Percentiles rank a stretch among this genome's conserved stretches.
phyloP scores from a whole-genome alignment of 257 asterid genomes.

The Ophiorrhiza pumila region DNA sequence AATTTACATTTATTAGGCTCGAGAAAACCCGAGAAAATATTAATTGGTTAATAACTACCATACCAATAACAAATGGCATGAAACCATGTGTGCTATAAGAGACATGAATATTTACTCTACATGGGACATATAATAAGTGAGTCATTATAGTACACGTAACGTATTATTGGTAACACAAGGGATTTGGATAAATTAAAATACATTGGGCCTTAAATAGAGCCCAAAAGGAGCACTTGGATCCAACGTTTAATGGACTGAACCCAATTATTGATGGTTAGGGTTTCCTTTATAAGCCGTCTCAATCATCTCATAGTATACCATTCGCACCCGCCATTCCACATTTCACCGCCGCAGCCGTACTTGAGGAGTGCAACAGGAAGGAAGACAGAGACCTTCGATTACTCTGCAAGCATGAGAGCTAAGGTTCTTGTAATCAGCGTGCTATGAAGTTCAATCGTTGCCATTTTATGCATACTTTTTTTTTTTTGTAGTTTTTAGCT shows the following conservation, averaged over 20 bases:
- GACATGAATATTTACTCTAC: too few species aligned
- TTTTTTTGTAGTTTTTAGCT: neutral
- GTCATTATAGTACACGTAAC: too few species aligned
- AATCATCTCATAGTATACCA: neutral
- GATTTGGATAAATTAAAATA: too few species aligned
- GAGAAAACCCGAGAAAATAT: too few species aligned
- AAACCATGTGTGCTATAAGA: too few species aligned
- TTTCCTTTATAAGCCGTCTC: slow-evolving; percentile 16
- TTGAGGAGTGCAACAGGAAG: neutral
- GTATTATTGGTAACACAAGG: too few species aligned
- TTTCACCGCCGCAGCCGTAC: neutral
- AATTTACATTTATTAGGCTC: too few species aligned
- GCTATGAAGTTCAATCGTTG: neutral
- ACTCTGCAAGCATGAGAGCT: slow-evolving; percentile 13
- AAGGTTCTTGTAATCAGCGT: slow-evolving; percentile 5
- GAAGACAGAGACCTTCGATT: neutral
- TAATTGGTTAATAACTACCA: too few species aligned
- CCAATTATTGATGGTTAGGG: slow-evolving; percentile 21
- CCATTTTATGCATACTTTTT: neutral
- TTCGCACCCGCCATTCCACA: neutral
- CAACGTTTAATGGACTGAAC: neutral
- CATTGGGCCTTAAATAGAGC: neutral
- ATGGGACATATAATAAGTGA: too few species aligned
- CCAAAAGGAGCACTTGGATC: neutral
- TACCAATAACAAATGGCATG: too few species aligned